Evolutionary conservation across 768 basidiomycete species (phyloP).

Genomic region (Tylopilus sp.): DNA sequence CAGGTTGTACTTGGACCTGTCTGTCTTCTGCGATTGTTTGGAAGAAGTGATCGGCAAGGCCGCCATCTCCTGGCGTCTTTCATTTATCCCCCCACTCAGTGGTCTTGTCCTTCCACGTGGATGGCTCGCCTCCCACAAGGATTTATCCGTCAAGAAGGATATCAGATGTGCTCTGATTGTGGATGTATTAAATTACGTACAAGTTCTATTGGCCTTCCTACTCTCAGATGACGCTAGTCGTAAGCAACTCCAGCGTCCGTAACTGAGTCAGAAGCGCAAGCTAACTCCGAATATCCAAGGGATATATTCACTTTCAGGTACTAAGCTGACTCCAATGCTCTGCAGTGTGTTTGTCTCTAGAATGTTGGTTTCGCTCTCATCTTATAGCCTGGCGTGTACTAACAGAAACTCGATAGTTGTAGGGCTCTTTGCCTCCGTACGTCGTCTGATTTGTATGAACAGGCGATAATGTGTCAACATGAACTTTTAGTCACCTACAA

Average conservation of each 20-base stretch:
- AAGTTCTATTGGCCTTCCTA: slow-evolving; percentile 27
- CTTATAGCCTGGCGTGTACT: background rate
- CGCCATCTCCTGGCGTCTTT: slow-evolving; percentile 35
- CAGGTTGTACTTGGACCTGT: slow-evolving; percentile 40
- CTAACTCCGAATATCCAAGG: background rate
- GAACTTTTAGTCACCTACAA: slow-evolving; percentile 30
- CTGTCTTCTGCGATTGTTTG: slow-evolving; percentile 48
- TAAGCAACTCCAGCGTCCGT: slow-evolving; percentile 7
- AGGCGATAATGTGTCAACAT: background rate
- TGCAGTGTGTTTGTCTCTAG: slow-evolving; percentile 44
- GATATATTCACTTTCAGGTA: slow-evolving; percentile 5
- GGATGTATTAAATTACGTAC: slow-evolving; percentile 18
- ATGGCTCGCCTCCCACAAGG: slow-evolving; percentile 39
- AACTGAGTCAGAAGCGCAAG: background rate
- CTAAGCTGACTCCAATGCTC: slow-evolving; percentile 15
- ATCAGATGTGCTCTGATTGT: slow-evolving; percentile 41
- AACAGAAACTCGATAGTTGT: slow-evolving; percentile 35
- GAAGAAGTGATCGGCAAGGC: slow-evolving; percentile 46
- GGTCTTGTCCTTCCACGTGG: slow-evolving; percentile 50
- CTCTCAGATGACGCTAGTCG: slow-evolving; percentile 28
- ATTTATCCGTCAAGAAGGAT: slow-evolving; percentile 13
- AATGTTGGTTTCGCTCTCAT: slow-evolving; percentile 36
- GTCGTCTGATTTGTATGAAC: slow-evolving; percentile 13
- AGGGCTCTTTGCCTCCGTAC: slow-evolving; percentile 45
- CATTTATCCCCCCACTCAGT: slow-evolving; percentile 31